Base-by-base conservation (phyloP, 2,329 filamentous ascomycete species). In the Claviceps sp. region DNA sequence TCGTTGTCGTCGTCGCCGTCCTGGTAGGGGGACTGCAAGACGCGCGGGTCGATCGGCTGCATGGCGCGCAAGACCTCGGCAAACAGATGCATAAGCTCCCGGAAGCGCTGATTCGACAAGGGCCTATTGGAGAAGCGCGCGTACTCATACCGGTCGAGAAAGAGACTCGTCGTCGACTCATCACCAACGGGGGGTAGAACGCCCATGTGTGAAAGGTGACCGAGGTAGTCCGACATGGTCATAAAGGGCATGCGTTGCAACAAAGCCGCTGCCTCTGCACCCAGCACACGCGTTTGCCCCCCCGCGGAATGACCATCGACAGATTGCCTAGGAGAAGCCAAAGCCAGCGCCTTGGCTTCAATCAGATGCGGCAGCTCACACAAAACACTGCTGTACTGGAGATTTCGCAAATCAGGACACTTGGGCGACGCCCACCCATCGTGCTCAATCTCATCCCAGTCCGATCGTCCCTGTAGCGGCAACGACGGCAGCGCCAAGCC, bases 271-370 rank as follows among this genome's bases (percentile, higher is more conserved):
- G 87, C 81, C 36, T 82, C 77, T 11, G 79, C 72, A 59, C 90
- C 84, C 2, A 86, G 77, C 22, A 74, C 11, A n/a, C 14, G 51
- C 30, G 9, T 3, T 41, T 6, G 42, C 42, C 16, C 30, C 36
- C 30, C 30, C 9, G 1, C 30, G 30, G 30, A 9, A 11, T 34
- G 3, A 4, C 9, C 30, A 11, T 34, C 9, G 9, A 34, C 30
- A 3, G 24, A 42, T 16, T 70, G 73, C 0, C 74, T 72, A 34
- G 84, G 88, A 0, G 86, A 14, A 1, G 26, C 88, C 40, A 95
- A 77, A 0, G 87, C 89, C n/a, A 96, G 81, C 1, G 89, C 91
- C 65, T 91, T 91, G 9, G 88, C 91, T 70, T 97, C 91, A 56
- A 97, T 87, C 30, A 97, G 75, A 62, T 94, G 85, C 1, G 90